Base-by-base conservation (phyloP, 2,329 filamentous ascomycete species). In the Exophiala spinifera region DNA sequence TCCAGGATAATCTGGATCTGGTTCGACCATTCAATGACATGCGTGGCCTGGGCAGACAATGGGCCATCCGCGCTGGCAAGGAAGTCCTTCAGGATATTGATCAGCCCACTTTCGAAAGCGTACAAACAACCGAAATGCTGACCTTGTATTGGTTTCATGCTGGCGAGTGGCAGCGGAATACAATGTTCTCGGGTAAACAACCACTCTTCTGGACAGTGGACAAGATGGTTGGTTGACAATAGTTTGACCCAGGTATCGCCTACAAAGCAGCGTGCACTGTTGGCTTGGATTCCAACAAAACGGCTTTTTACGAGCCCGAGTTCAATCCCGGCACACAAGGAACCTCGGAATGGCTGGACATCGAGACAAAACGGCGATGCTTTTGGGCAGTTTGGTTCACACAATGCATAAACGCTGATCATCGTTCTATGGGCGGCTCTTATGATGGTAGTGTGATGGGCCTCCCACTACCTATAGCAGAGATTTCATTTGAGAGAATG, bases 381-480 rank as follows among this genome's bases (percentile, higher is more conserved):
- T 55, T 55, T 45, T 55, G 52, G 52, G 52, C 52, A 8, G 52
- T 55, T 11, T 55, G 52, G 52, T 55, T 55, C 42, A 55, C 52
- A 10, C 46, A 51, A 19, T 55, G 52, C 34, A 51, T 55, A 33
- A 55, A 51, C 23, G 42, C 52, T 19, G 52, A 55, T 21, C 52
- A 55, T 28, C 28, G 23, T 17, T 31, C 10, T 11, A 43, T 39
- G 13, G 47, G 52, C n/a, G 23, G 34, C 8, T 33, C 28, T 17
- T 50, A 51, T 20, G 51, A 33, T 43, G 52, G 51, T 20, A 37
- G 47, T 19, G 34, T 55, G 7, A 28, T 55, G 42, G 46, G 51
- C 15, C 23, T 55, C 15, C 42, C 52, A 17, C 52, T 55, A 33
- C 52, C 52, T 15, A 55, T 55, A 8, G 39, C 15, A n/a, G 52